Conservation (phyloP, 176 grass and related monocot species). For the Aegilops tauschii region DNA sequence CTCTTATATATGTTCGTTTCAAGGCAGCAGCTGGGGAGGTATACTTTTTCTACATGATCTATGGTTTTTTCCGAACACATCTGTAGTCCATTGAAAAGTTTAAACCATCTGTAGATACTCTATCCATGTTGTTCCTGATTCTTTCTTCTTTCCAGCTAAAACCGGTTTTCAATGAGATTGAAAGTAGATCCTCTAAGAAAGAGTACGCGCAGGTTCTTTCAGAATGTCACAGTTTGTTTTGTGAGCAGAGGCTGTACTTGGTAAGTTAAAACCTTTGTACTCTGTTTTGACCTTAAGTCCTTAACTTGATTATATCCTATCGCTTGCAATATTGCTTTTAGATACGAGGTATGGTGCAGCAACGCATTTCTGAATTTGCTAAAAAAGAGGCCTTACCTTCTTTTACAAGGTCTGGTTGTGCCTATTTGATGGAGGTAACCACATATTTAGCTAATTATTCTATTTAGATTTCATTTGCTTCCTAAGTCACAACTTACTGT, state of each 20-base stretch:
- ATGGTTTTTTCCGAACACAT: neutral
- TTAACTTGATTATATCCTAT: slow-evolving; percentile 3
- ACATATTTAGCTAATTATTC: slow-evolving; percentile 11
- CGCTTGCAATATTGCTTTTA: slow-evolving; percentile 25
- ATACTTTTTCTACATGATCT: slow-evolving; percentile 25
- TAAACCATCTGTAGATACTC: neutral
- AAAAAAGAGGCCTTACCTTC: slow-evolving; percentile 89
- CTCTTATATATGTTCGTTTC: slow-evolving; percentile 98
- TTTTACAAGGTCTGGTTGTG: slow-evolving; percentile 95
- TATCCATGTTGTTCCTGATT: slow-evolving; percentile 16
- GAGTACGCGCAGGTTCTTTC: slow-evolving; percentile 82
- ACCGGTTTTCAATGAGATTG: slow-evolving; percentile 85
- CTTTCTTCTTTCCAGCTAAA: slow-evolving; percentile 69
- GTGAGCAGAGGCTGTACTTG: slow-evolving; percentile 91
- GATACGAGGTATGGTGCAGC: slow-evolving; percentile 94
- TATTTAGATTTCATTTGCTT: slow-evolving; percentile 24
- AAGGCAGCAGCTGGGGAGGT: slow-evolving; percentile 97
- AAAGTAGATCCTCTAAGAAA: slow-evolving; percentile 87
- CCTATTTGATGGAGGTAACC: slow-evolving; percentile 92
- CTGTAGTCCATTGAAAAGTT: neutral
- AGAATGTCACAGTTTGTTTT: slow-evolving; percentile 93
- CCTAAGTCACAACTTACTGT: neutral
- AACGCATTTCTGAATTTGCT: slow-evolving; percentile 80
- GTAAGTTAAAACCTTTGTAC: slow-evolving; percentile 45
- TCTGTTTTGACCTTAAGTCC: slow-evolving; percentile 24